Percentiles rank a stretch among this genome's conserved stretches.
Conservation (phyloP, 2,329 filamentous ascomycete genomes). For the Rhinocladiella similis region DNA sequence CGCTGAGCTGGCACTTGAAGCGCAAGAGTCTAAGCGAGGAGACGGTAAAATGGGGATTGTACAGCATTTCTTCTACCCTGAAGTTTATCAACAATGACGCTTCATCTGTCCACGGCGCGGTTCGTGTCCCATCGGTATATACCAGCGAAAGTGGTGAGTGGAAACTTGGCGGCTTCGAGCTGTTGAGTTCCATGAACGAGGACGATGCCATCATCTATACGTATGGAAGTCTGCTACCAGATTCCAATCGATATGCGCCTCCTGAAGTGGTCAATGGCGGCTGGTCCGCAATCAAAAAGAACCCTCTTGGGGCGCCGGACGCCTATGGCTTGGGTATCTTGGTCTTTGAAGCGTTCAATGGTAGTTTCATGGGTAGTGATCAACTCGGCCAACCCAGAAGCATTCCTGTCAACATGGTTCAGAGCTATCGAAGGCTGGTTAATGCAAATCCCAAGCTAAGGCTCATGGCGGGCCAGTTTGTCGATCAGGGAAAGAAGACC, state of each 20-base stretch:
- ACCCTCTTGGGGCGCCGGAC: slow-evolving; percentile 78
- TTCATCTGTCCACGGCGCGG: slow-evolving; percentile 82
- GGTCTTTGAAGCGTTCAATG: slow-evolving; percentile 90
- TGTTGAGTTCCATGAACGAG: slow-evolving; percentile 92
- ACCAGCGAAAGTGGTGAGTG: slow-evolving; percentile 96
- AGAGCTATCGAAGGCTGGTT: slow-evolving; percentile 84
- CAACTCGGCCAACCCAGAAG: slow-evolving; percentile 83
- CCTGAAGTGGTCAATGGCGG: slow-evolving; percentile 83
- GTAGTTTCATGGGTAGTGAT: slow-evolving; percentile 71
- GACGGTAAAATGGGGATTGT: slow-evolving; percentile 94
- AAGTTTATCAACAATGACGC: slow-evolving; percentile 97
- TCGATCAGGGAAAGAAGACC: slow-evolving; percentile 80
- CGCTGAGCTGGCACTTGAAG: slow-evolving; percentile 86
- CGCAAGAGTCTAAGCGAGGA: slow-evolving; percentile 84
- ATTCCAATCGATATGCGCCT: slow-evolving; percentile 78
- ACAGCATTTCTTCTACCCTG: slow-evolving; percentile 82
- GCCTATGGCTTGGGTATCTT: slow-evolving; percentile 83
- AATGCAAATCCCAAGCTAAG: slow-evolving; percentile 88
- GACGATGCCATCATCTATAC: slow-evolving; percentile 92
- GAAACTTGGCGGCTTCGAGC: slow-evolving; percentile 92
- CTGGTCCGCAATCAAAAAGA: slow-evolving; percentile 88
- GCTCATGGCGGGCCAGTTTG: slow-evolving; percentile 78
- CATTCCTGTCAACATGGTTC: slow-evolving; percentile 84
- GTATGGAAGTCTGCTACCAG: slow-evolving; percentile 83
- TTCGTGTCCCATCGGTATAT: slow-evolving; percentile 84